Base-by-base conservation (phyloP, 768 basidiomycete species). In the Neoboletus subvelutipes region DNA sequence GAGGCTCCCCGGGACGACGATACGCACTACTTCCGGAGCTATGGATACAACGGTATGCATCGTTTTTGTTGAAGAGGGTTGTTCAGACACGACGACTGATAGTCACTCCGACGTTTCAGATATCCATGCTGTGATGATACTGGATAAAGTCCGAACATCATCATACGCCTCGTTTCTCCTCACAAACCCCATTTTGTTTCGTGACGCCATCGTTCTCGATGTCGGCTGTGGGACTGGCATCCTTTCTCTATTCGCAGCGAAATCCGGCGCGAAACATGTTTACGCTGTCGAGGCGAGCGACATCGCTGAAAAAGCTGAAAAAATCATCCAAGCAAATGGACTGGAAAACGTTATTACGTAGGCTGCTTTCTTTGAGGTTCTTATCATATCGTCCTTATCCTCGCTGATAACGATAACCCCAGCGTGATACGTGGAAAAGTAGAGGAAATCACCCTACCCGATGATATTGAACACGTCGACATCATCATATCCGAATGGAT, bases 401-500 rank as follows among this genome's bases (percentile, higher is more conserved):
- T 67, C 59, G 5, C 40, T 40, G 28, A 31, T 34, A 13, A 40
- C 28, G 4, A 37, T n/a, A n/a, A n/a, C n/a, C n/a, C n/a, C 60
- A 86, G 84, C 5, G 94, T 98, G 42, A 84, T 98, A 54, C 86
- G 81, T 49, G 93, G 93, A 28, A 97, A 96, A 71, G 83, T 98
- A 26, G 96, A 99, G 73, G 86, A 94, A 22, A 87, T 98, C 55
- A 71, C 63, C 8, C 77, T 98, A 1, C 93, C 92, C 2, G 85
- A 87, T 50, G 83, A 75, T 51, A 75, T 88, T 48, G 76, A 81
- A 11, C 78, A 91, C 51, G 96, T 98, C 24, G 96, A 99, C 70
- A 83, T 99, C 57, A 94, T 99, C 71, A 78, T 98, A 50, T 95
- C 93, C 5, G 96, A 99, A 73, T 98, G 96, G 96, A 98, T 98